A percentile compares a stretch with the other conserved stretches of the same genome.
These are phyloP conservation scores for Canavalia ensiformis DNA, from an alignment of 306 rosid genomes.

Conservation along the genomic window DNA sequence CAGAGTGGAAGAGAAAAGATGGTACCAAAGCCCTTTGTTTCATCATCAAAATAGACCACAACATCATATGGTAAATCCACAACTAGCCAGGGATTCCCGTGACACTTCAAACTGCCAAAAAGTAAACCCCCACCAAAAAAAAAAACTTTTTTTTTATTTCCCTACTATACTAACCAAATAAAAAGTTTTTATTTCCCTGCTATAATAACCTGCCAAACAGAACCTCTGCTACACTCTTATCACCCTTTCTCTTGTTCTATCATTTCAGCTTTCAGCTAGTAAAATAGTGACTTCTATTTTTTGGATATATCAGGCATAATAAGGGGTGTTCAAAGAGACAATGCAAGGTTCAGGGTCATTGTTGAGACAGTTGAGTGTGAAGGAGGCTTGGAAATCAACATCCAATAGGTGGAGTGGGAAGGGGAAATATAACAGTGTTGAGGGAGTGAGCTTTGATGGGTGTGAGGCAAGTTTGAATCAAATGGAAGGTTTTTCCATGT, in stretches of 20 bases:
- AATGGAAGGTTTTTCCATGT: conserved; percentile 65
- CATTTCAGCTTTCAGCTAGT: conserved; percentile 42
- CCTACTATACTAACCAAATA: neutral
- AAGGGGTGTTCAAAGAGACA: conserved; percentile 29
- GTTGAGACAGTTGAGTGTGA: conserved; percentile 67
- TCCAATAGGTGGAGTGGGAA: conserved; percentile 69
- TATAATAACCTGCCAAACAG: conserved; percentile 23
- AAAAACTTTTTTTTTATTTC: neutral
- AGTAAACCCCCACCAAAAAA: conserved; percentile 29
- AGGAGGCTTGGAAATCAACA: conserved; percentile 71
- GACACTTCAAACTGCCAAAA: conserved; percentile 58
- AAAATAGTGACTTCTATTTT: neutral
- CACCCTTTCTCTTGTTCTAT: conserved; percentile 40
- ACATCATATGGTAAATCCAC: conserved; percentile 50
- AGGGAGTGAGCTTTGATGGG: conserved; percentile 31
- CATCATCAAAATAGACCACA: conserved; percentile 51
- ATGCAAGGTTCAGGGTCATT: conserved; percentile 70
- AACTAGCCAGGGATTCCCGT: conserved; percentile 67
- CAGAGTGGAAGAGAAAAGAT: conserved; percentile 13
- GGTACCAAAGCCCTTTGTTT: conserved; percentile 52
- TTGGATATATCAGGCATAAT: conserved; percentile 37
- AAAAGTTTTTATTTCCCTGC: neutral
- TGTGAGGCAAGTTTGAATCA: conserved; percentile 58
- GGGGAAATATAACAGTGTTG: conserved; percentile 35
- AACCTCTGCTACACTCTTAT: neutral